Base-by-base conservation (phyloP, 225 moss, liverwort and hornwort genomes). In the Sphagnum tenellum region DNA sequence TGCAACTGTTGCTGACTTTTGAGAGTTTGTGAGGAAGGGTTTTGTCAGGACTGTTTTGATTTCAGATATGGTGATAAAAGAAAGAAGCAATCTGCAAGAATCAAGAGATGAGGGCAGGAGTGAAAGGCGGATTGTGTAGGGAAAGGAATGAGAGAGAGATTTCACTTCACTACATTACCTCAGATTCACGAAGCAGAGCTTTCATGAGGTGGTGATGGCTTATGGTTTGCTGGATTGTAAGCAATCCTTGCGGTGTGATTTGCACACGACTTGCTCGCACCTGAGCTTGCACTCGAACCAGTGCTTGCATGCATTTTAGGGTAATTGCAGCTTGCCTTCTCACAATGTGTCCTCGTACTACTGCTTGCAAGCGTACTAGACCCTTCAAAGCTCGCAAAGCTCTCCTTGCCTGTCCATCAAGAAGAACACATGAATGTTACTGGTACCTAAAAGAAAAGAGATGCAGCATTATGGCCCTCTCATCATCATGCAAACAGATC, bases 221-320 rank as follows among this genome's bases (percentile, higher is more conserved):
- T 61, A 94, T 91, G 50, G 87, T 87, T 14, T 82, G 85, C 72
- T 91, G 94, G 54, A 94, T 91, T 45, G 94, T 91, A 29, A 29
- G 29, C 61, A 83, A 70, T 12, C 94, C 94, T 64, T 91, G 89
- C 72, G 83, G 91, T 5, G 94, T 91, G 78, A 86, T 86, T 49
- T 91, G 91, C 45, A 94, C 94, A 0, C 91, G 87, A 62, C 94
- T 91, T 48, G 94, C 94, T 48, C 94, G 89, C 59, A 94, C 94
- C 66, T 91, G 87, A 3, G 94, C 94, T 76, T 94, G 94, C 48
- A 94, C 94, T 65, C 94, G 78, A 12, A 94, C 94, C 44, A 94
- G 72, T 2, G 94, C 94, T 82, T 94, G 94, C 94, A 94, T 94
- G 62, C 94, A 94, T 55, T 91, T 89, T 12, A 94, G 77, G 11